Evolutionary conservation across 768 basidiomycete genomes (phyloP).

Genomic region (Sutorius australiensis): DNA sequence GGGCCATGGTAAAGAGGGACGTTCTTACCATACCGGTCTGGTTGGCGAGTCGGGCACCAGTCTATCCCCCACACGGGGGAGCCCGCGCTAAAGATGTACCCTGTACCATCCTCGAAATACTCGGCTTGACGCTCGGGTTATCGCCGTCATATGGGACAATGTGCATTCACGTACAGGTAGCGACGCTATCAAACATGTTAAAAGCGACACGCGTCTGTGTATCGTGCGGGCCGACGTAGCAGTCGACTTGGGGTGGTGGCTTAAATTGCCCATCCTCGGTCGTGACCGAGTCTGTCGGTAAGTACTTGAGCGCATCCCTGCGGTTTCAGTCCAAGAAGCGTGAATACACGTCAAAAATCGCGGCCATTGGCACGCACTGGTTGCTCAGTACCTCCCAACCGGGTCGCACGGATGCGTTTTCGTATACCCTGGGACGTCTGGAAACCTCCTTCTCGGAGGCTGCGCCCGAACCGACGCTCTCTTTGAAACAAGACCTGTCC

Average conservation of each 20-base stretch:
- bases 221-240: constrained; percentile 63
- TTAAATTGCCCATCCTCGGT: constrained; percentile 48
- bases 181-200: constrained; percentile 51
- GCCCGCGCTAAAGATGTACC: constrained; percentile 81
- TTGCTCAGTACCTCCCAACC: constrained; percentile 45
- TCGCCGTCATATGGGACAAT: not conserved
- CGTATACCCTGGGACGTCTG: constrained; percentile 59
- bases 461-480: constrained; percentile 36
- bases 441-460: constrained; percentile 42
- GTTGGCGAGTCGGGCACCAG: constrained; percentile 82
- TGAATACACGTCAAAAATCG: constrained; percentile 4
- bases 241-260: constrained; percentile 53
- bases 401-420: constrained; percentile 37
- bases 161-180: constrained; percentile 56
- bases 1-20: not conserved
- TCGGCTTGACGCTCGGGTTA: constrained; percentile 44
- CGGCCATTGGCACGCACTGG: constrained; percentile 42
- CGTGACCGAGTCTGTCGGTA: constrained; percentile 52
- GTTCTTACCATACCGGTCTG: constrained; percentile 50
- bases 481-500: constrained; percentile 77
- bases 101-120: constrained; percentile 52
- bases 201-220: constrained; percentile 48
- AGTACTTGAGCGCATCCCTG: constrained; percentile 56
- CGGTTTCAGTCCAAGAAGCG: not conserved
- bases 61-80: constrained; percentile 89